Conservation (phyloP, 768 basidiomycete genomes). For the Trametes elegans region DNA sequence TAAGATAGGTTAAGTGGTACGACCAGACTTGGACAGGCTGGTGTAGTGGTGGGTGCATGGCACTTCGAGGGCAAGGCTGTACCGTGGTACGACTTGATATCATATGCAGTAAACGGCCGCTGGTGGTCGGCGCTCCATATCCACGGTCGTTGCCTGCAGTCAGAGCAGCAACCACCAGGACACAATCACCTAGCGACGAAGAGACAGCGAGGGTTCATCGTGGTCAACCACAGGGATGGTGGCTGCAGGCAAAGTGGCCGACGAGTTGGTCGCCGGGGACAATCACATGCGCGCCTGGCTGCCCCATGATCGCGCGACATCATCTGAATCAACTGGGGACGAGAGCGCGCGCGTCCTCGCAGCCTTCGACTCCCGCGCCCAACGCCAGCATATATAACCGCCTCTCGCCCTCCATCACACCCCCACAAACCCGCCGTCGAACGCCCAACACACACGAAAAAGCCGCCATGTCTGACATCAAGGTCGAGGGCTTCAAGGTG, state of each 20-base stretch:
- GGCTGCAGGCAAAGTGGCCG: neutral
- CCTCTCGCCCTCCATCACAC: neutral
- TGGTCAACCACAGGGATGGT: neutral
- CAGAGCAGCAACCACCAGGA: too few species aligned
- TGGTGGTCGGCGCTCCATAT: too few species aligned
- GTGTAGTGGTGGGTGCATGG: too few species aligned
- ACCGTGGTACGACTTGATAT: too few species aligned
- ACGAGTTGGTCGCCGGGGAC: neutral
- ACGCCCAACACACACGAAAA: neutral
- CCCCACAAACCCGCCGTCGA: neutral
- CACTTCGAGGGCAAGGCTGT: too few species aligned
- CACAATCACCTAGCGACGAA: too few species aligned
- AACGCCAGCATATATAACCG: constrained; percentile 7
- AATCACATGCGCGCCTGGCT: constrained; percentile 14
- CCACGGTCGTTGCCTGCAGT: too few species aligned
- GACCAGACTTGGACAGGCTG: too few species aligned
- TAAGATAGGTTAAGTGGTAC: too few species aligned
- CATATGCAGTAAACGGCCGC: too few species aligned
- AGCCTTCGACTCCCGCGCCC: constrained; percentile 12
- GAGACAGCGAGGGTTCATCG: too few species aligned
- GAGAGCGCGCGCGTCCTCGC: neutral
- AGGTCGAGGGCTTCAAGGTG: constrained; percentile 74
- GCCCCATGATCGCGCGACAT: constrained; percentile 17
- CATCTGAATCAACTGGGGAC: constrained; percentile 8
- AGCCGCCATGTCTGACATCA: constrained; percentile 63